Evolutionary conservation across 768 basidiomycete genomes (phyloP).

Genomic region (Calvatia gigantea): DNA sequence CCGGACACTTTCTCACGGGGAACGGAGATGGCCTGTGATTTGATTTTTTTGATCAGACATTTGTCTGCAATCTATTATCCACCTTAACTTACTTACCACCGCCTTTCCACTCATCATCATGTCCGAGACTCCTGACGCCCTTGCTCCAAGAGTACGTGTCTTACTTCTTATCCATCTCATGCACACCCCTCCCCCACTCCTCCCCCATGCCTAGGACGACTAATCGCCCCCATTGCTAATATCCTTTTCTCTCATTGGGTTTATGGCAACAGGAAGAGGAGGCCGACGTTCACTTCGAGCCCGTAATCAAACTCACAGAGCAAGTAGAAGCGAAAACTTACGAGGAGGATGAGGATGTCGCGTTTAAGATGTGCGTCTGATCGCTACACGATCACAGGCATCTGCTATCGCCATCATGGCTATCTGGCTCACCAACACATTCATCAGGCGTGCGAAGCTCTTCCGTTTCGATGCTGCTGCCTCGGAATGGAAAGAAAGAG

Average conservation of each 20-base stretch:
- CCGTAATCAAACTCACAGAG: conserved; percentile 94
- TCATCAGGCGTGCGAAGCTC: conserved; percentile 88
- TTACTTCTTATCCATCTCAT: conserved; percentile 24
- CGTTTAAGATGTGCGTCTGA: conserved; percentile 89
- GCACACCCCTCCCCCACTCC: conserved; percentile 12
- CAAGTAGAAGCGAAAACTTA: conserved; percentile 92
- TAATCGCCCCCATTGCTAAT: conserved; percentile 16
- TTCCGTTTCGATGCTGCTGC: conserved; percentile 84
- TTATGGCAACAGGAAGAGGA: conserved; percentile 61
- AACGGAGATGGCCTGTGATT: conserved; percentile 11
- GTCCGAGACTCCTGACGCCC: conserved; percentile 59
- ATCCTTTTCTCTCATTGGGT: conserved; percentile 16
- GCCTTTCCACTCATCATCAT: conserved; percentile 36
- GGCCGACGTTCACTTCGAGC: conserved; percentile 89
- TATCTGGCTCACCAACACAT: conserved; percentile 12
- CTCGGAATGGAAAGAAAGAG: conserved; percentile 97
- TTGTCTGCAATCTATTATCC: conserved; percentile 17
- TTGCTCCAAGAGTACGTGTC: conserved; percentile 65
- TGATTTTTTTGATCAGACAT: conserved; percentile 13
- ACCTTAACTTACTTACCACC: no score
- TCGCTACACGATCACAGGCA: conserved; percentile 22
- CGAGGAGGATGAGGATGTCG: conserved; percentile 90
- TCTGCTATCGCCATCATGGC: conserved; percentile 30
- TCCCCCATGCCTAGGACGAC: not conserved
- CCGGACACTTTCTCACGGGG: conserved; percentile 6